These are phyloP conservation scores for Sanghuangporus weigelae DNA, from an alignment of 1,284 basidiomycete genomes.

Conservation along the genomic window DNA sequence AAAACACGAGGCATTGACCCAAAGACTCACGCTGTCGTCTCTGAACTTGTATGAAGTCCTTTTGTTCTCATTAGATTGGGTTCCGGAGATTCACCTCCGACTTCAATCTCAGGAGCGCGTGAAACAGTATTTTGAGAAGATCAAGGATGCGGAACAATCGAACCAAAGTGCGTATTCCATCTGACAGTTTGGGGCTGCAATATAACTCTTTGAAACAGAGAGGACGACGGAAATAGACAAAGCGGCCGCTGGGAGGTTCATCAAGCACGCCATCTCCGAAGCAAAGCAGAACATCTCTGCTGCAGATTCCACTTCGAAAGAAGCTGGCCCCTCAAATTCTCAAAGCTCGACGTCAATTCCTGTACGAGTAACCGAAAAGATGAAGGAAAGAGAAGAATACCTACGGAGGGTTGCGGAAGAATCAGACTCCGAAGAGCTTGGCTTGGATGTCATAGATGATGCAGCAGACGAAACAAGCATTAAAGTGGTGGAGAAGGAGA, in stretches of 20 bases:
- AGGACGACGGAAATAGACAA: constrained; percentile 63
- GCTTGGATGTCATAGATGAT: constrained; percentile 35
- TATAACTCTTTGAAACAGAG: constrained; percentile 16
- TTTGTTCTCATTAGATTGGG: neutral
- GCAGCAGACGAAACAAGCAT: constrained; percentile 31
- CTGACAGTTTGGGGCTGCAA: neutral
- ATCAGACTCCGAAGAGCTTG: constrained; percentile 40
- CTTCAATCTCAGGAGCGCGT: constrained; percentile 54
- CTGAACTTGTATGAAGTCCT: constrained; percentile 55
- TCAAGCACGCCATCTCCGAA: constrained; percentile 75
- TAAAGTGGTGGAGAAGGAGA: constrained; percentile 40
- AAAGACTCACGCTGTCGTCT: constrained; percentile 66
- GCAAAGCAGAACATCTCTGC: constrained; percentile 32
- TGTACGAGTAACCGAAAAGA: constrained; percentile 59
- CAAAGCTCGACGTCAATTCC: constrained; percentile 34
- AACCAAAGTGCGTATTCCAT: constrained; percentile 42
- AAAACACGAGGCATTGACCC: constrained; percentile 74
- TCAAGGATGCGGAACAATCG: constrained; percentile 65
- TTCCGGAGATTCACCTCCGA: neutral
- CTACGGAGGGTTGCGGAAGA: constrained; percentile 46
- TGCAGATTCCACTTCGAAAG: constrained; percentile 22
- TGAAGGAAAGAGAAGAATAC: constrained; percentile 60
- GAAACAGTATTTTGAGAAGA: constrained; percentile 74
- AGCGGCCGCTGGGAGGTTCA: constrained; percentile 72
- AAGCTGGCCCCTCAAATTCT: constrained; percentile 23